Base-by-base conservation (phyloP, 148 eudicot genomes). In the Cornus suecica region DNA sequence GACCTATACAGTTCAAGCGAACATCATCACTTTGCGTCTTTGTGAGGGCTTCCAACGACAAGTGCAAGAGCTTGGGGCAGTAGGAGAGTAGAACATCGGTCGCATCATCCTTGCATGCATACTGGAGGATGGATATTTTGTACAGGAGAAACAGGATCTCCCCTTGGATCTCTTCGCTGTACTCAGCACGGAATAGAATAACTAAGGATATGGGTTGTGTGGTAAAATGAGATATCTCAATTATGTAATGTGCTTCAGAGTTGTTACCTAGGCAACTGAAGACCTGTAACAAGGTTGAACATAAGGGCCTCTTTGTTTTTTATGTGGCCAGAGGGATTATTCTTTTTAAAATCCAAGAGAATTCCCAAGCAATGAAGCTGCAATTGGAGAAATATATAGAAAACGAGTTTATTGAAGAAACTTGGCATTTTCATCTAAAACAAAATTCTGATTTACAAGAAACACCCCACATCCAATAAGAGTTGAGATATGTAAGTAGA, bases 291-390 rank as follows among this genome's bases (percentile, higher is more conserved):
- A 60, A 95, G 88, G 81, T 95, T 95, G 85, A 82, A 79, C 80
- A 90, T 82, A 71, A 95, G 89, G 65, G 82, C 84, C 65, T 92
- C 76, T 77, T 86, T 87, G 60, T 90, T 88, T 79, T 78, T 90
- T 72, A 92, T 83, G 80, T 81, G 80, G 6, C 71, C 70, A 74
- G 83, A 89, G 37, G 89, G 82, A 69, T 83, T 76, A 68, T 71
- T 75, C 72, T 78, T 83, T 80, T 88, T 86, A 74, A 76, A 78
- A 80, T 87, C 87, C 87, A 95, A 85, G 65, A 95, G 94, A 81
- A 88, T 79, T 63, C 99, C 99, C 62, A 95, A 84, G 86, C 99
- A 95, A 74, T 95, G 99, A 64, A 95, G 88, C 99, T 95, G 80
- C 77, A 84, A 70, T 34, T 56, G 51, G 74, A 60, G n/a, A 78